Evolutionary conservation across 257 asterid species (phyloP).

Genomic region (Solanum sejunctum): DNA sequence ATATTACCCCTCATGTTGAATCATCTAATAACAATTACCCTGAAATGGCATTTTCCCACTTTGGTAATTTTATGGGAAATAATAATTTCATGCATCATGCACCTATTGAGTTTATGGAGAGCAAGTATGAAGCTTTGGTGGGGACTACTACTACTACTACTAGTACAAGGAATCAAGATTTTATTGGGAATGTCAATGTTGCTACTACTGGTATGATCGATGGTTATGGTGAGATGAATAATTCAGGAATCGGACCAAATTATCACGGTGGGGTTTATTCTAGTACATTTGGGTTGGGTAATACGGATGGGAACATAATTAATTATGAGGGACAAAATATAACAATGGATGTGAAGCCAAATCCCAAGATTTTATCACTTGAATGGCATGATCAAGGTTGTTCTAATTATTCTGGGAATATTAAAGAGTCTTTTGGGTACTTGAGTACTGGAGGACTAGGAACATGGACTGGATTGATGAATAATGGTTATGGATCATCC

Average conservation of each 20-base stretch:
- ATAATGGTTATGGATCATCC: conserved; percentile 58
- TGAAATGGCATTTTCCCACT: conserved; percentile 28
- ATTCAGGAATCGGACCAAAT: not conserved
- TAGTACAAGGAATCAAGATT: conserved; percentile 11
- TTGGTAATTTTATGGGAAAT: not conserved
- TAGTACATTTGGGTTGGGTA: conserved; percentile 27
- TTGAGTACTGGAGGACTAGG: conserved; percentile 36
- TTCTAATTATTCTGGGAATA: conserved; percentile 29
- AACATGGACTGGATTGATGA: conserved; percentile 82
- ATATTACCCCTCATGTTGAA: not conserved
- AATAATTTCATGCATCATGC: conserved; percentile 15
- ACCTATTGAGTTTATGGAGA: conserved; percentile 55
- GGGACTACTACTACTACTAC: conserved; percentile 9
- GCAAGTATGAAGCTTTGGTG: conserved; percentile 29
- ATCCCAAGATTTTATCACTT: conserved; percentile 41
- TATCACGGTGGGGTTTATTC: conserved; percentile 13
- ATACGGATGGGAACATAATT: not conserved
- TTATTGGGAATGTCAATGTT: conserved; percentile 13
- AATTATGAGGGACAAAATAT: not conserved
- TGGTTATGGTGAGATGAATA: conserved; percentile 6
- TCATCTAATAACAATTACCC: conserved; percentile 11
- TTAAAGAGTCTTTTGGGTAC: conserved; percentile 38
- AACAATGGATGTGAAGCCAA: conserved; percentile 39
- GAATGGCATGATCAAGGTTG: conserved; percentile 70
- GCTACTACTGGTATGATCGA: not conserved